Conservation (phyloP, 257 asterid genomes). For the Paulownia fortunei region DNA sequence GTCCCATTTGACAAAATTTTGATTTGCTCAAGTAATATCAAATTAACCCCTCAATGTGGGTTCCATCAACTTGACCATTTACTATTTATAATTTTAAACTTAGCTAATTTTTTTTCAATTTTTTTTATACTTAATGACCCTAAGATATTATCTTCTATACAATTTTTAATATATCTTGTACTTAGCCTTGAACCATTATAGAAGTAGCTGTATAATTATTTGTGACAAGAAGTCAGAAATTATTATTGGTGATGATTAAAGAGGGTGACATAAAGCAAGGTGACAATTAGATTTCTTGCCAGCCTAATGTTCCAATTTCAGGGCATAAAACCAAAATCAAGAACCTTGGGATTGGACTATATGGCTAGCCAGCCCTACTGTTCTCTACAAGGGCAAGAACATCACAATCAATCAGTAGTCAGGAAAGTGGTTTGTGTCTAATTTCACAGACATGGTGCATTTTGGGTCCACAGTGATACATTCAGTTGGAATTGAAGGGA, state of each 20-base stretch:
- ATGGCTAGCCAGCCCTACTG: constrained; percentile 25
- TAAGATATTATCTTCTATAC: background rate
- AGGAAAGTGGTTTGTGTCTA: constrained; percentile 26
- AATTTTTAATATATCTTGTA: background rate
- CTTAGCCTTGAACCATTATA: background rate
- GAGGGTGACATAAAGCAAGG: constrained; percentile 25
- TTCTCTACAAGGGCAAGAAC: constrained; percentile 12
- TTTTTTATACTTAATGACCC: background rate
- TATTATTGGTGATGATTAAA: constrained; percentile 26
- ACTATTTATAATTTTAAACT: too few relatives aligned
- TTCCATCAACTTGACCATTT: background rate
- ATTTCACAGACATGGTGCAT: constrained; percentile 28
- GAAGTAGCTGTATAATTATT: constrained; percentile 5
- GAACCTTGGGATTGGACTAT: constrained; percentile 30
- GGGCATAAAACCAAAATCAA: constrained; percentile 17
- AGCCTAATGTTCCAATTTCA: constrained; percentile 25
- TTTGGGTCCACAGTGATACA: constrained; percentile 27
- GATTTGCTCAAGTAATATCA: too few relatives aligned
- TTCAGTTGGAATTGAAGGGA: background rate
- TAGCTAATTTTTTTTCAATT: too few relatives aligned
- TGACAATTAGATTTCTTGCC: constrained; percentile 29
- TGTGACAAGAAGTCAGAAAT: constrained; percentile 11
- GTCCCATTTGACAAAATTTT: too few relatives aligned
- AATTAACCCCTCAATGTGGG: too few relatives aligned
- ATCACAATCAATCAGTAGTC: constrained; percentile 32